These are phyloP conservation scores for Hypomyces rosellus DNA, from an alignment of 2,329 filamentous ascomycete species.

Conservation along the genomic window DNA sequence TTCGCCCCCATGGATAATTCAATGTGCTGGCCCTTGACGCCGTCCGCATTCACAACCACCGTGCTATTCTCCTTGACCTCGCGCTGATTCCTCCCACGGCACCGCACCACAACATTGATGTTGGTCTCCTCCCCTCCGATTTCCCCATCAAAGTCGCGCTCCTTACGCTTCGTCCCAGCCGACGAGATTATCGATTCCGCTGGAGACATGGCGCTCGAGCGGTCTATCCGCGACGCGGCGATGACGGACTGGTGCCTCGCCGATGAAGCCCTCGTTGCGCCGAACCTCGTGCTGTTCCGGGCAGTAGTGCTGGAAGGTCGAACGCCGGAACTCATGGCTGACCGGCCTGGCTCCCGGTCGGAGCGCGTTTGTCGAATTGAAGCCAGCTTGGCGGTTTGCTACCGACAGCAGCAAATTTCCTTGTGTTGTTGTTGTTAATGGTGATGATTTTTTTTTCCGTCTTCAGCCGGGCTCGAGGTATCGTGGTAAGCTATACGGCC, in stretches of 20 bases:
- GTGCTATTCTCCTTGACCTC: conserved; percentile 93
- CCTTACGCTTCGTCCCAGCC: conserved; percentile 71
- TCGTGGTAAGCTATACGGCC: too few species aligned
- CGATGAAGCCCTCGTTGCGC: conserved; percentile 12
- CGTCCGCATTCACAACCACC: conserved; percentile 82
- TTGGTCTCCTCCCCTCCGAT: conserved; percentile 72
- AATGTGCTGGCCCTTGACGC: conserved; percentile 77
- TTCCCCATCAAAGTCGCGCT: conserved; percentile 72
- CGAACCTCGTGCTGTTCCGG: conserved; percentile 20
- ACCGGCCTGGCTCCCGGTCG: conserved; percentile 31
- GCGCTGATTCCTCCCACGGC: conserved; percentile 84
- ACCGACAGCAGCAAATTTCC: conserved; percentile 2
- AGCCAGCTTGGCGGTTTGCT: conserved; percentile 22
- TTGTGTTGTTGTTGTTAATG: background rate
- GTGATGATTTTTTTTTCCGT: background rate
- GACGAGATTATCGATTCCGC: conserved; percentile 57
- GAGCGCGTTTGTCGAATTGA: conserved; percentile 30
- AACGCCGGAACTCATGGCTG: conserved; percentile 26
- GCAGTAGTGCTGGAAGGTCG: conserved; percentile 18
- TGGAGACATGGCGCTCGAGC: conserved; percentile 55
- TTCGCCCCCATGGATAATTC: conserved; percentile 89
- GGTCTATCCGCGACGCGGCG: conserved; percentile 18
- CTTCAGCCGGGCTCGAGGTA: too few species aligned
- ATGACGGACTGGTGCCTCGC: conserved; percentile 18
- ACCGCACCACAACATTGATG: conserved; percentile 95